phyloP scores from a whole-genome alignment of 2,329 filamentous ascomycete species.

The Alternaria gaisen region DNA sequence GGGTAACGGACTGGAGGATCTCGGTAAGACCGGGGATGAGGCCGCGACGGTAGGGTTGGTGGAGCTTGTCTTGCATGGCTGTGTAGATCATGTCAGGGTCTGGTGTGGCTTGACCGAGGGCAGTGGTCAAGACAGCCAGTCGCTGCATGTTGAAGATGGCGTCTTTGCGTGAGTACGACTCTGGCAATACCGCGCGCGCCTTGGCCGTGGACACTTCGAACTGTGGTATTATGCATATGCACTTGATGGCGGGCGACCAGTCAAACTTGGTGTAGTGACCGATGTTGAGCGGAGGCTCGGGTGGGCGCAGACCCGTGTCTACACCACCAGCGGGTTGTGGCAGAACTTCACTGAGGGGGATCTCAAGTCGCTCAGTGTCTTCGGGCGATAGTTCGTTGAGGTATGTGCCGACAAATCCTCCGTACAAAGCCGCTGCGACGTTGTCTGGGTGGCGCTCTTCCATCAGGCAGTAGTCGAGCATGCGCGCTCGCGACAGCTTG shows the following conservation, averaged over 20 bases:
- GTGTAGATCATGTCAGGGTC: constrained; percentile 94
- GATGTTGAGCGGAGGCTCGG: constrained; percentile 88
- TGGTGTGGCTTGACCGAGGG: constrained; percentile 87
- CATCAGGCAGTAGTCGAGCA: constrained; percentile 98
- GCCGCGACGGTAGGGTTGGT: constrained; percentile 92
- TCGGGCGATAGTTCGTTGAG: constrained; percentile 89
- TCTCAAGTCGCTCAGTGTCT: constrained; percentile 89
- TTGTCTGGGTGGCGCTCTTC: constrained; percentile 68
- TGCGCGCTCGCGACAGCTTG: constrained; percentile 76
- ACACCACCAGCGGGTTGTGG: constrained; percentile 88
- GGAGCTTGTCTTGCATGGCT: constrained; percentile 98
- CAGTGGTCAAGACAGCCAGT: constrained; percentile 88
- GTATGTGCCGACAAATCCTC: constrained; percentile 96
- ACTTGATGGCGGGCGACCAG: constrained; percentile 95
- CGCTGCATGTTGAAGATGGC: constrained; percentile 96
- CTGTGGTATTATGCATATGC: constrained; percentile 92
- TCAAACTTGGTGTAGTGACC: constrained; percentile 96
- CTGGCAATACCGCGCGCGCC: constrained; percentile 84
- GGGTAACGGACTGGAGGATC: constrained; percentile 90
- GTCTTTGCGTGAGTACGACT: constrained; percentile 79
- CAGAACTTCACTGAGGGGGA: constrained; percentile 91
- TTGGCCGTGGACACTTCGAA: constrained; percentile 96
- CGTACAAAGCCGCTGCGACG: constrained; percentile 92
- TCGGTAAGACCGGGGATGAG: constrained; percentile 92
- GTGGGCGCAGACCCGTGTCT: constrained; percentile 86